phyloP scores from a whole-genome alignment of 768 basidiomycete genomes.

The Russula virescens region DNA sequence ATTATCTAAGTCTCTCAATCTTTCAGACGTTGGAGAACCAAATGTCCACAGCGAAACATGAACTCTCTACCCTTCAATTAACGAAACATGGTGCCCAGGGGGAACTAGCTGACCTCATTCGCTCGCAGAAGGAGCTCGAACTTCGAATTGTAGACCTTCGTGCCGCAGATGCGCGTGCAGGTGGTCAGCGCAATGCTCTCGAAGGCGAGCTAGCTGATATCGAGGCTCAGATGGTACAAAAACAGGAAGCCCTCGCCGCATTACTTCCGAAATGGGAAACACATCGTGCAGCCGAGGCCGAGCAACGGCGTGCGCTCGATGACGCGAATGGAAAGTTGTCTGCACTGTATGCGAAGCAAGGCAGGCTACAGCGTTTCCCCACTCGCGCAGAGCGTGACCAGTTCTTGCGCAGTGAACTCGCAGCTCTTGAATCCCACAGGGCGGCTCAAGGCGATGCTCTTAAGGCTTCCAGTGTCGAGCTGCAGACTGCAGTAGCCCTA shows the following conservation, averaged over 20 bases:
- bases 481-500: slow-evolving; percentile 42
- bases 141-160: slow-evolving; percentile 77
- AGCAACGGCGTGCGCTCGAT: slow-evolving; percentile 65
- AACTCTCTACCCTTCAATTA: slow-evolving; percentile 60
- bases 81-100: slow-evolving; percentile 70
- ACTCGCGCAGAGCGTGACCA: slow-evolving; percentile 79
- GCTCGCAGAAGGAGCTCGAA: slow-evolving; percentile 79
- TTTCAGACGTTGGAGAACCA: slow-evolving; percentile 66
- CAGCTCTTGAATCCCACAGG: slow-evolving; percentile 57
- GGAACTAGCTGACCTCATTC: slow-evolving; percentile 83
- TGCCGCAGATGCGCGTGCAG: slow-evolving; percentile 55
- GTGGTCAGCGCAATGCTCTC: slow-evolving; percentile 56
- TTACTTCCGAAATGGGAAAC: slow-evolving; percentile 68
- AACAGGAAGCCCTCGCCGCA: slow-evolving; percentile 55
- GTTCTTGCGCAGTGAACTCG: slow-evolving; percentile 76
- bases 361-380: slow-evolving; percentile 78
- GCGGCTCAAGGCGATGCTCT: slow-evolving; percentile 51
- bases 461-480: slow-evolving; percentile 45
- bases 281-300: slow-evolving; percentile 43
- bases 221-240: slow-evolving; percentile 53
- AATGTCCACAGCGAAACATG: slow-evolving; percentile 64
- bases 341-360: slow-evolving; percentile 84
- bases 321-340: slow-evolving; percentile 64
- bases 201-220: slow-evolving; percentile 60
- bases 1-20: not conserved